Evolutionary conservation across 2,329 filamentous ascomycete genomes (phyloP).

Genomic region (Pseudocercospora cruenta): DNA sequence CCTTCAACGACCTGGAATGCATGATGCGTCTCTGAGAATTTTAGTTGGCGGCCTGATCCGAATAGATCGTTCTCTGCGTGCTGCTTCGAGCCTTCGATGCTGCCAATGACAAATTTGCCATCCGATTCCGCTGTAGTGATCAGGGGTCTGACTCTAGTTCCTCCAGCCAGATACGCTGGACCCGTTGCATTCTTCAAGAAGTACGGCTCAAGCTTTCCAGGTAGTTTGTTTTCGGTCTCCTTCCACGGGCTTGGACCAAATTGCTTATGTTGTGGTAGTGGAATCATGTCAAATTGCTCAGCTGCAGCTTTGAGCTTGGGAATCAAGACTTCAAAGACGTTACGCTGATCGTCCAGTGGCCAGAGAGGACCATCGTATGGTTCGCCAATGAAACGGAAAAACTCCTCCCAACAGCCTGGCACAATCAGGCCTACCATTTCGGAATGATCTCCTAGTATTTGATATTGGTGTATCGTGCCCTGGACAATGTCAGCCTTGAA

Average conservation of each 20-base stretch:
- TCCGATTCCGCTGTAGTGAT: conserved; percentile 53
- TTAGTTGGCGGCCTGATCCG: conserved; percentile 38
- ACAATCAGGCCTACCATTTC: conserved; percentile 60
- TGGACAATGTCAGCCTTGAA: conserved; percentile 29
- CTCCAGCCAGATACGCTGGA: conserved; percentile 51
- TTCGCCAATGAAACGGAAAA: conserved; percentile 62
- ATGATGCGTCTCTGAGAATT: conserved; percentile 56
- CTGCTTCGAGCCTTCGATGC: conserved; percentile 51
- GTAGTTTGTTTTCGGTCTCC: conserved; percentile 46
- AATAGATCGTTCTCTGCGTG: conserved; percentile 44
- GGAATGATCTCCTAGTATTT: conserved; percentile 58
- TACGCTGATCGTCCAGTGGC: conserved; percentile 57
- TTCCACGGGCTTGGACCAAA: conserved; percentile 52
- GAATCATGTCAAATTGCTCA: conserved; percentile 60
- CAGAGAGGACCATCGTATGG: conserved; percentile 51
- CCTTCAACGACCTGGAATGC: conserved; percentile 57
- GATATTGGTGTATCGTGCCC: conserved; percentile 60
- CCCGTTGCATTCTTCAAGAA: conserved; percentile 58
- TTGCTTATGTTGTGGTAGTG: conserved; percentile 53
- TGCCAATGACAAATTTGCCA: conserved; percentile 58
- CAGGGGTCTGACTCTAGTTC: conserved; percentile 54
- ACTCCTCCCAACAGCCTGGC: conserved; percentile 63
- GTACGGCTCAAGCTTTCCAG: conserved; percentile 49
- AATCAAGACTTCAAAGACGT: conserved; percentile 55
- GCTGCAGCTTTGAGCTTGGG: conserved; percentile 61